These are phyloP conservation scores for Xylariaceae sp. DNA, from an alignment of 2,329 filamentous ascomycete genomes.

Conservation along the genomic window DNA sequence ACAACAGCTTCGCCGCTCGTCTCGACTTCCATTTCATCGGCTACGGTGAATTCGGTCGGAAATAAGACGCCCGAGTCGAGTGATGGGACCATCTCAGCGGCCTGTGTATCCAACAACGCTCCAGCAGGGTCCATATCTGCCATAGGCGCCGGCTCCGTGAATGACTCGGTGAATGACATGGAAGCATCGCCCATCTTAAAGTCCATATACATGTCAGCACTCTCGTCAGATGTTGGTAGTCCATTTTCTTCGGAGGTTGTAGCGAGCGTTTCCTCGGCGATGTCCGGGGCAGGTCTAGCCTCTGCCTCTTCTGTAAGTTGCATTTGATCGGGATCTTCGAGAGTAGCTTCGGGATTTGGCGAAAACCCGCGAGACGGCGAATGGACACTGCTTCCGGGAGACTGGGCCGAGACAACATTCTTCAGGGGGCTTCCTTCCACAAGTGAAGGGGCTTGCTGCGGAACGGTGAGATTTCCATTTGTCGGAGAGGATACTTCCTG, in stretches of 20 bases:
- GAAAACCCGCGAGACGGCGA: neutral
- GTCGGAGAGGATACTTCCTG: slow-evolving; percentile 5
- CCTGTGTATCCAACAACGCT: neutral
- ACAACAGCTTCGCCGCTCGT: neutral
- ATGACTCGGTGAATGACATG: neutral
- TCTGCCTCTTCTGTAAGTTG: slow-evolving; percentile 4
- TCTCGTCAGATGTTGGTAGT: neutral
- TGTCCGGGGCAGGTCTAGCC: slow-evolving; percentile 14
- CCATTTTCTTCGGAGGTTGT: neutral
- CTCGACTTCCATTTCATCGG: neutral
- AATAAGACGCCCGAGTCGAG: slow-evolving; percentile 1
- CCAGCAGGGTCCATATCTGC: neutral
- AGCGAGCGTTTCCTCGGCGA: neutral
- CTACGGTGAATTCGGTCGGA: neutral
- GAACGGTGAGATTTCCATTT: slow-evolving; percentile 6
- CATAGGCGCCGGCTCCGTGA: neutral
- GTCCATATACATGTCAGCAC: slow-evolving; percentile 1
- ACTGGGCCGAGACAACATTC: slow-evolving; percentile 18
- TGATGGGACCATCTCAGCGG: slow-evolving; percentile 12
- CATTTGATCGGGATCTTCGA: neutral
- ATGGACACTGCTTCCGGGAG: slow-evolving; percentile 3
- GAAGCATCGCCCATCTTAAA: slow-evolving; percentile 11
- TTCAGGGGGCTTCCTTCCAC: slow-evolving; percentile 21
- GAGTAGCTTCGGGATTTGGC: neutral
- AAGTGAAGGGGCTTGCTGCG: slow-evolving; percentile 10